Evolutionary conservation across 1,139 yeast species (phyloP).

Genomic region (Hansenula lynferdii): DNA sequence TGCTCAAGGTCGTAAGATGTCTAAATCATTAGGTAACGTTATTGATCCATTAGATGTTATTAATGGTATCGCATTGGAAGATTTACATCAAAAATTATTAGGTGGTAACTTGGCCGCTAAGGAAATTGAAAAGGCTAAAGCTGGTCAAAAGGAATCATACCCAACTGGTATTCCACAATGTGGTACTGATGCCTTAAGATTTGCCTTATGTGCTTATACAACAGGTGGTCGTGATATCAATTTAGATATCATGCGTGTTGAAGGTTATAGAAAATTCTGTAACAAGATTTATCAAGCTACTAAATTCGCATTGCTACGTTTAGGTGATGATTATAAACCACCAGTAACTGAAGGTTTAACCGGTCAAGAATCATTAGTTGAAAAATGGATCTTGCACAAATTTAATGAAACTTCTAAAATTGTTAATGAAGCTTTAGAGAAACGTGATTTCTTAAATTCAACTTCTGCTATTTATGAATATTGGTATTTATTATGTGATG

Average conservation of each 20-base stretch:
- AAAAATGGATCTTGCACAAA: slow-evolving; percentile 93
- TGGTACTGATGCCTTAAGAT: slow-evolving; percentile 98
- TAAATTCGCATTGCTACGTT: slow-evolving; percentile 89
- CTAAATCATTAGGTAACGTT: slow-evolving; percentile 95
- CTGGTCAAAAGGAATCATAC: slow-evolving; percentile 85
- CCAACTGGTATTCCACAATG: slow-evolving; percentile 99
- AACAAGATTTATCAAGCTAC: slow-evolving; percentile 99
- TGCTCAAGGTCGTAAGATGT: slow-evolving; percentile 99
- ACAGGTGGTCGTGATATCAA: slow-evolving; percentile 99
- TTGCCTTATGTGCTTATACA: slow-evolving; percentile 96
- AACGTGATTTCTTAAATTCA: slow-evolving; percentile 84
- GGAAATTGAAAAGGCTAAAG: slow-evolving; percentile 82
- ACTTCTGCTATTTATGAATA: slow-evolving; percentile 85
- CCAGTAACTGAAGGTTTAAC: slow-evolving; percentile 56
- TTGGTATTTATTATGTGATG: slow-evolving; percentile 97
- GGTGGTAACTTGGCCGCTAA: slow-evolving; percentile 86
- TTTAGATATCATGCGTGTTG: slow-evolving; percentile 93
- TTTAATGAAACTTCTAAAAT: slow-evolving; percentile 65
- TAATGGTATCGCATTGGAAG: slow-evolving; percentile 75
- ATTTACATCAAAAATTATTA: slow-evolving; percentile 71
- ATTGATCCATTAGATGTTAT: slow-evolving; percentile 95
- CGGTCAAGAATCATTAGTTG: slow-evolving; percentile 89
- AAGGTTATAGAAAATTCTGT: slow-evolving; percentile 99
- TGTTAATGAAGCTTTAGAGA: slow-evolving; percentile 64
- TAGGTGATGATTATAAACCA: slow-evolving; percentile 85